phyloP scores from a whole-genome alignment of 768 basidiomycete species.

The Panus rudis region DNA sequence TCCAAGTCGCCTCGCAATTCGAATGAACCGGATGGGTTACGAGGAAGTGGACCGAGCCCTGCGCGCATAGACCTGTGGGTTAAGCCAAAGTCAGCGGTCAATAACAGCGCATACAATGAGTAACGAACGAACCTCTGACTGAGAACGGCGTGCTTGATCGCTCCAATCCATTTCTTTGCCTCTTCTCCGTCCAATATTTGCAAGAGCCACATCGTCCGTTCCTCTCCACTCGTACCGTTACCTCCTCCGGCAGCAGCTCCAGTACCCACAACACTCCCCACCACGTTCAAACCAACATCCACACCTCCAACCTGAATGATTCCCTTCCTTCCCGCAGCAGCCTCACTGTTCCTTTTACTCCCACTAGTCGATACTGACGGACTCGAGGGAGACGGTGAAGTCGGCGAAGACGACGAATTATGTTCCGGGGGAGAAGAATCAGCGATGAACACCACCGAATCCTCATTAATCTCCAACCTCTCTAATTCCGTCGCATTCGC shows the following conservation, averaged over 20 bases:
- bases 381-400: too few relatives aligned
- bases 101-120: not conserved
- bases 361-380: too few relatives aligned
- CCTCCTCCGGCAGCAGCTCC: conserved; percentile 26
- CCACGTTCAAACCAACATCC: conserved; percentile 17
- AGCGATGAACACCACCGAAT: conserved; percentile 69
- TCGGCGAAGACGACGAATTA: too few relatives aligned
- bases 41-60: conserved; percentile 46
- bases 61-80: conserved; percentile 55
- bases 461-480: conserved; percentile 68
- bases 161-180: conserved; percentile 69
- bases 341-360: conserved; percentile 32
- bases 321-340: conserved; percentile 36
- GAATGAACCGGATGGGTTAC: conserved; percentile 32
- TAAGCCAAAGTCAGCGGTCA: conserved; percentile 6
- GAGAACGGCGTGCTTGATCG: conserved; percentile 66
- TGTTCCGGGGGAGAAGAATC: too few relatives aligned
- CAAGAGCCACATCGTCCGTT: conserved; percentile 60
- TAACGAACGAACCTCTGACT: conserved; percentile 52
- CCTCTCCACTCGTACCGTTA: conserved; percentile 44
- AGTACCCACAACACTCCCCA: too few relatives aligned
- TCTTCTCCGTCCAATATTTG: conserved; percentile 56
- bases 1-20: conserved; percentile 79
- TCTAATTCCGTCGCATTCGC: conserved; percentile 63
- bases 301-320: conserved; percentile 66